These are phyloP conservation scores for Colletotrichum melonis DNA, from an alignment of 2,329 filamentous ascomycete genomes.

Conservation along the genomic window DNA sequence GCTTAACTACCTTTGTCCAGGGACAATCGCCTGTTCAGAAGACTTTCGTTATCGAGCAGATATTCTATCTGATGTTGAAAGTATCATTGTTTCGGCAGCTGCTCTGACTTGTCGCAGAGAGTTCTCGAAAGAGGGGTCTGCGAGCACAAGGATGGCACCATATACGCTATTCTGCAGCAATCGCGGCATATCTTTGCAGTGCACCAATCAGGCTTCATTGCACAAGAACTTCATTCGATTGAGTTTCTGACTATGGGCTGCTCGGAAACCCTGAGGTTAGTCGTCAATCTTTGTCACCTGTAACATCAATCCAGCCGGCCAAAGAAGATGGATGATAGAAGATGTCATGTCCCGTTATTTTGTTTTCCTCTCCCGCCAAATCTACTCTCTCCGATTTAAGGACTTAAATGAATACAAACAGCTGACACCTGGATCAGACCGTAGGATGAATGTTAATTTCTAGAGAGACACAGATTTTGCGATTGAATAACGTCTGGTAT, in stretches of 20 bases:
- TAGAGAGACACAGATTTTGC: no score
- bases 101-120: background rate
- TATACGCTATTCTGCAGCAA: background rate
- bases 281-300: background rate
- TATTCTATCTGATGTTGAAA: background rate
- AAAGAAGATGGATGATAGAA: background rate
- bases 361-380: no score
- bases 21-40: background rate
- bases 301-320: background rate
- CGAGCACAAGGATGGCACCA: background rate
- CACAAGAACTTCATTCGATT: background rate
- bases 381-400: no score
- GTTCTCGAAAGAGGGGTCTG: no score
- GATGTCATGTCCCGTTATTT: no score
- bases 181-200: background rate
- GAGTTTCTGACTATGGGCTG: background rate
- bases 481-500: no score
- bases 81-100: background rate
- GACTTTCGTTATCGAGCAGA: background rate
- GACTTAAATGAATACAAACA: no score
- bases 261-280: no score
- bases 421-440: no score
- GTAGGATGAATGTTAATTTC: no score
- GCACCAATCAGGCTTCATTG: background rate
- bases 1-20: background rate